Evolutionary conservation across 306 rosid species (phyloP), one percentile per base, ranked within the genome.

Genomic region (Hippophae rhamnoides): DNA sequence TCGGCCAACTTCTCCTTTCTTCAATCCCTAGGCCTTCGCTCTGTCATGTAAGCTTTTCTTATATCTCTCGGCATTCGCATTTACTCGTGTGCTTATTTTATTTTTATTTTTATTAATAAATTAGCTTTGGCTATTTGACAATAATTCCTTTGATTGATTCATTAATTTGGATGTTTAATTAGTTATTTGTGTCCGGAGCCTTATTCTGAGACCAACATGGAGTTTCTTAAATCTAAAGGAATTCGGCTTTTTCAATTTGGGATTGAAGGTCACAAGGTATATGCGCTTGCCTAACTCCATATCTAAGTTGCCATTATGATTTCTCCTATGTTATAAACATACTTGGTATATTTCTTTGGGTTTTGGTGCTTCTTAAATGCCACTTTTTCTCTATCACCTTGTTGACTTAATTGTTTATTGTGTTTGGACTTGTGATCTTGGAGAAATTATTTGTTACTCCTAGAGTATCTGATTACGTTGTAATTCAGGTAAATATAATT

Each of bases 141-240:
- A 12, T 44, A 44, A 6, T 65, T 23, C 52, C 7, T 23, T 25
- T 43, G 52, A 6, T 62, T 2, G 47, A 6, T 51, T 10, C 65
- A 56, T 47, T 71, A 59, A 43, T 62, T 62, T 8, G 59, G 49
- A 31, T 31, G 38, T 31, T 0, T 31, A 18, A 18, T 18, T 62
- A 93, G 99, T 78, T 88, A 86, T 76, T 72, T 93, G 66, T 93
- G 99, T 59, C 94, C 99, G 44, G 99, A 93, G 77, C 95, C 95
- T 43, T 93, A 93, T 74, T 87, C 95, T 0, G 90, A 80, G 75
- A 71, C 80, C 3, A 89, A 80, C 75, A 64, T 80, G 82, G 99
- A 93, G 73, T 93, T 93, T 43, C 81, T 93, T 63, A 93, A 89
- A 74, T 82, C 90, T 9, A 80, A 84, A 63, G 95, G 90, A 69